Conservation (phyloP, 257 asterid species). For the Nicotiana benthamiana region DNA sequence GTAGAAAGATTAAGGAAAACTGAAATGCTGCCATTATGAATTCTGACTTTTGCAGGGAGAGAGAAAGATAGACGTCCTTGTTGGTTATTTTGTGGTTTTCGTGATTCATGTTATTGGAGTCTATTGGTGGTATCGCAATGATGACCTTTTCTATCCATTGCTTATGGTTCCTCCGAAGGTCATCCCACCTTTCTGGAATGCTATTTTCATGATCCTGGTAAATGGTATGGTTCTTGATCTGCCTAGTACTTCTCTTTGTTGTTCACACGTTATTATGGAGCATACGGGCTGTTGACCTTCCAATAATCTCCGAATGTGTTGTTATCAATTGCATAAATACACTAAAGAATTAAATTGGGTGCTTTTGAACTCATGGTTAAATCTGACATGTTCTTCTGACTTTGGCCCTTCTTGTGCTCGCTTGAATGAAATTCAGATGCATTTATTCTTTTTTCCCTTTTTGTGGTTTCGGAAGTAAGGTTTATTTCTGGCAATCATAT, state of each 20-base stretch:
- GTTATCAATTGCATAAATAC: too few species aligned
- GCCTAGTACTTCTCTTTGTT: slow-evolving; percentile 8
- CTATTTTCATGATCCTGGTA: slow-evolving; percentile 62
- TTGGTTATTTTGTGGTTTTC: slow-evolving; percentile 47
- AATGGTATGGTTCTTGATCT: slow-evolving; percentile 47
- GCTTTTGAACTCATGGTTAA: too few species aligned
- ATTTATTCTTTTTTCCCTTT: too few species aligned
- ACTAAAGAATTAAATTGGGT: too few species aligned
- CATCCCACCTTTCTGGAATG: slow-evolving; percentile 93
- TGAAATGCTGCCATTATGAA: neutral
- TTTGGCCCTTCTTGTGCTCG: too few species aligned
- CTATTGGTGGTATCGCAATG: slow-evolving; percentile 78
- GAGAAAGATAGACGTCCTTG: slow-evolving; percentile 57
- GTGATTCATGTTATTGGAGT: slow-evolving; percentile 55
- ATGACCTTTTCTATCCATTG: slow-evolving; percentile 57
- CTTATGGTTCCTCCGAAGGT: slow-evolving; percentile 79
- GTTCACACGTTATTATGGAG: neutral
- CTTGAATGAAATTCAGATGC: too few species aligned
- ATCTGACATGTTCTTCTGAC: too few species aligned
- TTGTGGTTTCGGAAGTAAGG: too few species aligned
- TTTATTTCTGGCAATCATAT: too few species aligned
- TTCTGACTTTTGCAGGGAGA: slow-evolving; percentile 63
- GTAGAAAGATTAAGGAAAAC: neutral
- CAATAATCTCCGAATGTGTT: too few species aligned
- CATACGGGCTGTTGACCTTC: neutral